Percentiles rank a stretch among this genome's conserved stretches.
These are phyloP conservation scores for Heterobasidion parviporum DNA, from an alignment of 1,284 basidiomycete species.

Conservation along the genomic window DNA sequence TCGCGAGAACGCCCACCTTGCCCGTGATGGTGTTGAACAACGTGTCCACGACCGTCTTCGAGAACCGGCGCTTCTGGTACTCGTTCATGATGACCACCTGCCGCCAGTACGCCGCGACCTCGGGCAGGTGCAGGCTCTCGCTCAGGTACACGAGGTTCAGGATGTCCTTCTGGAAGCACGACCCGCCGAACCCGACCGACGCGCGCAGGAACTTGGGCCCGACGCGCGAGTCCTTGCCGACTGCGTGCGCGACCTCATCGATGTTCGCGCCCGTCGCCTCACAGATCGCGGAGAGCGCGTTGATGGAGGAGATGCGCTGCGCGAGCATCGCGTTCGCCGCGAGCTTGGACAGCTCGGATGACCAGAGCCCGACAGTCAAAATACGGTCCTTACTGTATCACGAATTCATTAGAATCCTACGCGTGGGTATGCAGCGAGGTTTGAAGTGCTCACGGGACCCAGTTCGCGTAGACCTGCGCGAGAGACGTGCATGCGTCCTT, in stretches of 20 bases:
- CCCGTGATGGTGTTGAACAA: conserved; percentile 97
- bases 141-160: conserved; percentile 96
- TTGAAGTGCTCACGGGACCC: conserved; percentile 71
- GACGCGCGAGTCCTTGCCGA: conserved; percentile 89
- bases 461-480: conserved; percentile 83
- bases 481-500: conserved; percentile 75
- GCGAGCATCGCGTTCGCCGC: conserved; percentile 99
- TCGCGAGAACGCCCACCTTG: conserved; percentile 53
- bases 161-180: conserved; percentile 99
- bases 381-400: conserved; percentile 62
- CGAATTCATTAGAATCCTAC: conserved; percentile 4
- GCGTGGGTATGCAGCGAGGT: neutral
- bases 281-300: conserved; percentile 97
- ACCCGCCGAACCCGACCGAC: conserved; percentile 94
- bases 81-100: conserved; percentile 96
- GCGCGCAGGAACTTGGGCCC: conserved; percentile 96
- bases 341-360: conserved; percentile 96
- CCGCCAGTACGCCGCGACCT: conserved; percentile 98
- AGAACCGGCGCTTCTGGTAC: conserved; percentile 89
- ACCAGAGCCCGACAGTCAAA: conserved; percentile 96
- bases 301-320: conserved; percentile 96
- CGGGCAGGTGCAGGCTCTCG: conserved; percentile 89
- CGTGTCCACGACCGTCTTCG: conserved; percentile 86
- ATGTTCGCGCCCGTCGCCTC: conserved; percentile 99
- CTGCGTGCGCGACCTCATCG: conserved; percentile 93